Evolutionary conservation across 2,329 filamentous ascomycete genomes (phyloP), one percentile per base, ranked within the genome.

Genomic region (Hypoxylon sp.): DNA sequence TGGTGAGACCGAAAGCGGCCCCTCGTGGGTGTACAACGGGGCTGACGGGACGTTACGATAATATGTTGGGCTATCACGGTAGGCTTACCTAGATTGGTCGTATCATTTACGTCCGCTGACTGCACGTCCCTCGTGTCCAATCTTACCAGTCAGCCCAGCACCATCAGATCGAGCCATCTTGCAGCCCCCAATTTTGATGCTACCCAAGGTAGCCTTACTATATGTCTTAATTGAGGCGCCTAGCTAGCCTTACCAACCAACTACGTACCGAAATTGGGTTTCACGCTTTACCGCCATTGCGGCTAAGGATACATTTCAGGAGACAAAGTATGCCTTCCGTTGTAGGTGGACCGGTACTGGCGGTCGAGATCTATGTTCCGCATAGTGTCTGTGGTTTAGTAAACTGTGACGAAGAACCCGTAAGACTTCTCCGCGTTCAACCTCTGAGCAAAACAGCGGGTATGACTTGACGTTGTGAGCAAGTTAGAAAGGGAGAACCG

Each of bases 11-110:
- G 55, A 64, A 45, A 30, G 33, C 30, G 38, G 42, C 33, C 40
- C 40, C 52, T 32, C 49, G 55, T 24, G 48, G 59, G 40, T 64
- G 56, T 65, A 54, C 20, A 20, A 55, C 69, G 59, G 62, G 51
- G 55, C 62, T 55, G 63, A 61, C 66, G 63, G 66, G 52, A 61
- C 56, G 66, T 33, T 66, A 66, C 63, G 24, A 59, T 61, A 61
- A 61, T 66, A 68, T 61, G 60, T 58, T n/a, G 58, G 52, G 55
- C 22, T 49, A 49, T 59, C 24, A 46, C 44, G 22, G 45, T 16
- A 56, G 49, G 49, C 46, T 8, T 38, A 20, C 28, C 46, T 42
- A 46, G 63, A 66, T 68, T 61, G 56, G 56, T 40, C 16, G 53
- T 50, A 32, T 40, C 48, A 61, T 61, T 68, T 65, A 33, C 56